phyloP scores from a whole-genome alignment of 768 basidiomycete species.

The Rhodosporidiobolus odoratus region DNA sequence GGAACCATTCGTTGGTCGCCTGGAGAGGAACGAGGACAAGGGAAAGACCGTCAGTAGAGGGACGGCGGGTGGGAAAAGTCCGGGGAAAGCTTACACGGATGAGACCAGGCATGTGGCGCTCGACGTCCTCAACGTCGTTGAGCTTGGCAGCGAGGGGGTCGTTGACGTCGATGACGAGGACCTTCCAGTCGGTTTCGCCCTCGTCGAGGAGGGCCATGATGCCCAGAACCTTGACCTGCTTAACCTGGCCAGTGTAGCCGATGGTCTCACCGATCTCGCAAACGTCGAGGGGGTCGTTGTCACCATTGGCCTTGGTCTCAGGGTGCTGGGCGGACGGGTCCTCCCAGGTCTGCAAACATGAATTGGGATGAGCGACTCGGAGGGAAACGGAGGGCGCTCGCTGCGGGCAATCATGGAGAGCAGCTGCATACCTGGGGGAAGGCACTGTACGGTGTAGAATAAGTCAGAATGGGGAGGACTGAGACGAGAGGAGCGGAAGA shows the following conservation, averaged over 20 bases:
- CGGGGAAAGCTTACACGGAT: conserved; percentile 56
- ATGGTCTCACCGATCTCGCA: conserved; percentile 99
- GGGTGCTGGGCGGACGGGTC: conserved; percentile 79
- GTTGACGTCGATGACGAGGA: conserved; percentile 91
- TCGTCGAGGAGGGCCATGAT: conserved; percentile 99
- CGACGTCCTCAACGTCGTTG: conserved; percentile 98
- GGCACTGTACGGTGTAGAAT: conserved; percentile 55
- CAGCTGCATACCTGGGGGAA: conserved; percentile 76
- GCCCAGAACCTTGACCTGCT: conserved; percentile 99
- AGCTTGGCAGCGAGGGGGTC: conserved; percentile 94
- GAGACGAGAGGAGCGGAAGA: neutral
- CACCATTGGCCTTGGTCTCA: conserved; percentile 97
- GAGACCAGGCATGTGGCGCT: conserved; percentile 92
- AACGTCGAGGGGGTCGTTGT: conserved; percentile 98
- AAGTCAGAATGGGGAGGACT: too few relatives aligned
- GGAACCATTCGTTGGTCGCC: conserved; percentile 99
- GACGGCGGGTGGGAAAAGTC: neutral
- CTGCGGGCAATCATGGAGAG: neutral
- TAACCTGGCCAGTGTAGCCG: conserved; percentile 92
- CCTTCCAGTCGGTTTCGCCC: conserved; percentile 99
- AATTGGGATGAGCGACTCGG: too few relatives aligned
- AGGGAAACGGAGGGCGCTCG: conserved; percentile 4
- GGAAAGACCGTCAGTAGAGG: neutral
- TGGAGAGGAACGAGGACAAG: neutral
- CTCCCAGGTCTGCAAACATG: conserved; percentile 99